A percentile compares a stretch with the other conserved stretches of the same genome.
These are phyloP conservation scores for Didymella lethalis DNA, from an alignment of 2,329 filamentous ascomycete genomes.

Conservation along the genomic window DNA sequence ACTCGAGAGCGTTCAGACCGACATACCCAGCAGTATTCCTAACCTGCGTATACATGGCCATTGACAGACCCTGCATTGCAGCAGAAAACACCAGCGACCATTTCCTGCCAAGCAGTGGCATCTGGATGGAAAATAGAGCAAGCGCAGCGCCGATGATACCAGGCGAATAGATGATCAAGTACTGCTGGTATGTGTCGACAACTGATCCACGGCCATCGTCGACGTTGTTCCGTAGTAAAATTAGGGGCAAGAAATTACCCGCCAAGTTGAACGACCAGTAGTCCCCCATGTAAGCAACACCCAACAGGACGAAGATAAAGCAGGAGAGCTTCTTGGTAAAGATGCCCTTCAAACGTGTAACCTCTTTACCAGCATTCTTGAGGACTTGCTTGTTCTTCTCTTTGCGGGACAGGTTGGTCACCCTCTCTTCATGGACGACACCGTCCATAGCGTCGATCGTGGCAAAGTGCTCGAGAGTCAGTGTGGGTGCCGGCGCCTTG, in stretches of 20 bases:
- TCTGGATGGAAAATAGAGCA: constrained; percentile 35
- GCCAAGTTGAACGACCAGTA: constrained; percentile 46
- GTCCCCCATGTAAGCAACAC: constrained; percentile 43
- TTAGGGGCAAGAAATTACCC: constrained; percentile 38
- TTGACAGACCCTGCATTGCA: constrained; percentile 37
- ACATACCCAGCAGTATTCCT: constrained; percentile 37
- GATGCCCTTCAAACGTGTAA: constrained; percentile 38
- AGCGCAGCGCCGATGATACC: constrained; percentile 38
- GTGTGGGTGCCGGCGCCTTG: constrained; percentile 30
- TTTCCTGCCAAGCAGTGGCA: constrained; percentile 40
- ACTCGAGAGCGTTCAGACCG: constrained; percentile 41
- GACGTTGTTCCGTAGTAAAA: constrained; percentile 43
- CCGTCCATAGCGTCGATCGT: constrained; percentile 32
- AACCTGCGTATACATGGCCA: constrained; percentile 46
- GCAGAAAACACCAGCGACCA: constrained; percentile 43
- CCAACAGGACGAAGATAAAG: constrained; percentile 38
- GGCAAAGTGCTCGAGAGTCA: constrained; percentile 39
- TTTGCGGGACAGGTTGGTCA: constrained; percentile 11
- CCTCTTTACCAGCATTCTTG: constrained; percentile 32
- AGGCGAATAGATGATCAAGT: constrained; percentile 42
- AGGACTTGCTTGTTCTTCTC: constrained; percentile 36
- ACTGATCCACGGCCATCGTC: constrained; percentile 32
- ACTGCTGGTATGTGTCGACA: constrained; percentile 39
- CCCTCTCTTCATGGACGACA: constrained; percentile 6
- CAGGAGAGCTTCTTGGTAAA: constrained; percentile 39